Percentiles rank a stretch among this genome's conserved stretches.
These are phyloP conservation scores for Colletotrichum liriopes DNA, from an alignment of 2,329 filamentous ascomycete species.

Conservation along the genomic window DNA sequence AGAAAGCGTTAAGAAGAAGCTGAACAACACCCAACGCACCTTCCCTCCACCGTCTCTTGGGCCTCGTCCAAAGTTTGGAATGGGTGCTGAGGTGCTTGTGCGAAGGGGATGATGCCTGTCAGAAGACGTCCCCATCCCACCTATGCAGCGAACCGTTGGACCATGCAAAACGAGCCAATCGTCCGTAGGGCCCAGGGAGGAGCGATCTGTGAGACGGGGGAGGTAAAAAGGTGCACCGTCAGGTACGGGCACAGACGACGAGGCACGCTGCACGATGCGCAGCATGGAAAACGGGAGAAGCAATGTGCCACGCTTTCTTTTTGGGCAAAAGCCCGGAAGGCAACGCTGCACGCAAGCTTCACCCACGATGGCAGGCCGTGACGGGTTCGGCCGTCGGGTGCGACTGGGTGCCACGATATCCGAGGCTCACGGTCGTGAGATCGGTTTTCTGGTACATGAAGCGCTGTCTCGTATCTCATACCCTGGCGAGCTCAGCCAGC, in stretches of 20 bases:
- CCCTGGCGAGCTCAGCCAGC: not conserved
- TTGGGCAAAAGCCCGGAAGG: not conserved
- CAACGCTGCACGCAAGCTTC: slow-evolving; percentile 17
- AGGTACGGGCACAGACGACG: not conserved
- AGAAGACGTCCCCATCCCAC: not conserved
- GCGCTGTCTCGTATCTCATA: not conserved
- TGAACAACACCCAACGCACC: slow-evolving; percentile 1
- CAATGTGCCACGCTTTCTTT: not conserved
- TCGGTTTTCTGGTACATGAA: not conserved
- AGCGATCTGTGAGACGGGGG: slow-evolving; percentile 7
- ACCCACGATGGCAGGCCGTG: slow-evolving; percentile 3
- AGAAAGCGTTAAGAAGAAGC: not conserved
- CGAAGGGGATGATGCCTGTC: not conserved
- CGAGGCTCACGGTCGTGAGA: slow-evolving; percentile 11
- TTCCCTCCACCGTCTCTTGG: not conserved
- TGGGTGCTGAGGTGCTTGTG: not conserved
- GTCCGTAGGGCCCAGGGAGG: not conserved
- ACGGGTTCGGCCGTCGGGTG: slow-evolving; percentile 17
- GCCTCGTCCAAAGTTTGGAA: slow-evolving; percentile 1
- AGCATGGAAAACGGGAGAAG: slow-evolving; percentile 16
- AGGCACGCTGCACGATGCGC: not conserved
- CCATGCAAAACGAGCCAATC: slow-evolving; percentile 6
- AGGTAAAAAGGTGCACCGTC: not conserved
- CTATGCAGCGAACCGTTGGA: slow-evolving; percentile 9
- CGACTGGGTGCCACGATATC: slow-evolving; percentile 1